A percentile compares a stretch with the other conserved stretches of the same genome.
These are phyloP conservation scores for Entamoeba histolytica DNA, from an alignment of 208 protist genomes.

Conservation along the genomic window DNA sequence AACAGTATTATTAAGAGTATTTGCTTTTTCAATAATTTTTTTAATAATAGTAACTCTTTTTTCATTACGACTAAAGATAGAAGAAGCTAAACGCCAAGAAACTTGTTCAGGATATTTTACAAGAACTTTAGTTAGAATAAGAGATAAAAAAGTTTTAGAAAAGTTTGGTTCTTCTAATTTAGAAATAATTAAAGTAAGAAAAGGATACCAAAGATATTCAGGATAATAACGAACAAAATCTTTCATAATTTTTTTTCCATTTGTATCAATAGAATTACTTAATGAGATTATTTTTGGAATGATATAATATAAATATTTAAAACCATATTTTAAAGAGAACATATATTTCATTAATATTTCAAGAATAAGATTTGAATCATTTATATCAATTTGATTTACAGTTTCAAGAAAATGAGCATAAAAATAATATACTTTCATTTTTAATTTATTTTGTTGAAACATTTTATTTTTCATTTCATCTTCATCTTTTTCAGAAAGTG, in stretches of 20 bases:
- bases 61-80: no score
- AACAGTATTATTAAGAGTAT: no score
- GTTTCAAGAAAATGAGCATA: not conserved
- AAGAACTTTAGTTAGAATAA: not conserved
- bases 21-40: no score
- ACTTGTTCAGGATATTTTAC: not conserved
- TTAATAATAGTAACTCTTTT: no score
- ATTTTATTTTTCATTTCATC: not conserved
- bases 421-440: not conserved
- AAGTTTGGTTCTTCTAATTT: not conserved
- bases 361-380: not conserved
- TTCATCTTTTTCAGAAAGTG: not conserved
- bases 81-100: not conserved
- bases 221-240: not conserved
- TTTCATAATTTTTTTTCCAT: not conserved
- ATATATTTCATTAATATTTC: not conserved
- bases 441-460: not conserved
- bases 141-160: not conserved
- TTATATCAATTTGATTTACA: no score
- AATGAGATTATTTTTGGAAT: not conserved
- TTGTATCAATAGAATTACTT: not conserved
- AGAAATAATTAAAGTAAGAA: not conserved
- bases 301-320: not conserved
- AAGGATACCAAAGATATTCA: not conserved
- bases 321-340: not conserved